phyloP scores from a whole-genome alignment of 2,329 filamentous ascomycete species.

The Fusarium dimerum region DNA sequence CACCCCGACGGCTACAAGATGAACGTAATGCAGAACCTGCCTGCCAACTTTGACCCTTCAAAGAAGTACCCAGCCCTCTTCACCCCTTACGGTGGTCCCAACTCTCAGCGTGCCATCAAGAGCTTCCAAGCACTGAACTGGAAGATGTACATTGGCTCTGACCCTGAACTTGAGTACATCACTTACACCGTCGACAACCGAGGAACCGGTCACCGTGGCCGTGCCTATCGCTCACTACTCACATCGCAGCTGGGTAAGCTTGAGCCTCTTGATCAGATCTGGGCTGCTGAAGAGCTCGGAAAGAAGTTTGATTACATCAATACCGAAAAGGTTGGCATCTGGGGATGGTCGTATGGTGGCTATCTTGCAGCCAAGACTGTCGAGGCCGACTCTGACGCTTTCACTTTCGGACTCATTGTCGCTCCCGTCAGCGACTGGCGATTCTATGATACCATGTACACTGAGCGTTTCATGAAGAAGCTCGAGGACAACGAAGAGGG shows the following conservation, averaged over 20 bases:
- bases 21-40: slow-evolving; percentile 66
- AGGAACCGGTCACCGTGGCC: slow-evolving; percentile 65
- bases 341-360: slow-evolving; percentile 69
- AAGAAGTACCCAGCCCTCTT: slow-evolving; percentile 69
- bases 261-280: slow-evolving; percentile 68
- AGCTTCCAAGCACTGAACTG: slow-evolving; percentile 56
- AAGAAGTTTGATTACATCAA: slow-evolving; percentile 56
- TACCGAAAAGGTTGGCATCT: slow-evolving; percentile 61
- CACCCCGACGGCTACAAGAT: slow-evolving; percentile 62
- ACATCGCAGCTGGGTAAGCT: slow-evolving; percentile 61
- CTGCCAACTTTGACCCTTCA: slow-evolving; percentile 61
- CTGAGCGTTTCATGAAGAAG: slow-evolving; percentile 72
- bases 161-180: slow-evolving; percentile 68
- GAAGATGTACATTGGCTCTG: slow-evolving; percentile 65
- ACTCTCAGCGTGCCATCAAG: slow-evolving; percentile 62
- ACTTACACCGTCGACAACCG: slow-evolving; percentile 70
- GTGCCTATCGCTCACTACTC: slow-evolving; percentile 61
- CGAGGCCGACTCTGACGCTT: slow-evolving; percentile 60
- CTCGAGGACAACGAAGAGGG: slow-evolving; percentile 56
- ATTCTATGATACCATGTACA: slow-evolving; percentile 72
- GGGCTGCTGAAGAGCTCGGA: slow-evolving; percentile 60
- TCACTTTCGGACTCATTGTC: slow-evolving; percentile 63
- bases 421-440: slow-evolving; percentile 70
- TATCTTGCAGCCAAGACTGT: slow-evolving; percentile 68
- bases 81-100: slow-evolving; percentile 68